Conservation (phyloP, 805 yeast species). For the Starmera caribaea region DNA sequence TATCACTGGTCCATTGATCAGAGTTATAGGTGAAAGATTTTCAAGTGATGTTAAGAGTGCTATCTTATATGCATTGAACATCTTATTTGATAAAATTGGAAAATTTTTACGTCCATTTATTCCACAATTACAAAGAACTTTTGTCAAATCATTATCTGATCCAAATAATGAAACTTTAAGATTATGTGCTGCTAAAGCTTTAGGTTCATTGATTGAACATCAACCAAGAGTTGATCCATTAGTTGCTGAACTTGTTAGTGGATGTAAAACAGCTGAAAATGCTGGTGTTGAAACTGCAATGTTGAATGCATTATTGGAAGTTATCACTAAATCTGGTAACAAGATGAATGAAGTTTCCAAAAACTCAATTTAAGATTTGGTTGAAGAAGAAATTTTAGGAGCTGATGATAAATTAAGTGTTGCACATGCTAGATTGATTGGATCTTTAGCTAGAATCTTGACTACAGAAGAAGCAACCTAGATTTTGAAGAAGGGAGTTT, state of each 20-base stretch:
- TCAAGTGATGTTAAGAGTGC: slow-evolving; percentile 88
- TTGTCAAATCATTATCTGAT: slow-evolving; percentile 85
- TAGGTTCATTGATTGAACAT: slow-evolving; percentile 78
- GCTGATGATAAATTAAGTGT: slow-evolving; percentile 55
- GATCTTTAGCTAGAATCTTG: slow-evolving; percentile 63
- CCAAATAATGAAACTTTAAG: slow-evolving; percentile 63
- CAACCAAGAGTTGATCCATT: slow-evolving; percentile 94
- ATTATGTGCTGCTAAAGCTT: slow-evolving; percentile 77
- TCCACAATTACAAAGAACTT: slow-evolving; percentile 96
- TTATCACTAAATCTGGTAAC: slow-evolving; percentile 68
- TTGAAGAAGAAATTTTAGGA: slow-evolving; percentile 56
- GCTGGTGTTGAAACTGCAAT: slow-evolving; percentile 75
- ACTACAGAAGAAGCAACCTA: slow-evolving; percentile 52
- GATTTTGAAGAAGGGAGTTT: slow-evolving; percentile 50
- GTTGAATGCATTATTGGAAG: slow-evolving; percentile 76
- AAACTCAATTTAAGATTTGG: slow-evolving; percentile 53
- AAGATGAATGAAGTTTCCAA: slow-evolving; percentile 71
- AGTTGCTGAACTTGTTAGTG: slow-evolving; percentile 71
- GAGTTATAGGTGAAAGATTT: slow-evolving; percentile 95
- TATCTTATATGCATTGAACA: slow-evolving; percentile 77
- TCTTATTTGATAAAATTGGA: slow-evolving; percentile 73
- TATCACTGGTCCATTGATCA: slow-evolving; percentile 94
- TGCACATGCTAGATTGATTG: slow-evolving; percentile 71
- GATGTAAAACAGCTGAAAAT: slow-evolving; percentile 57
- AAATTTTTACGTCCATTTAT: slow-evolving; percentile 88